Percentiles rank a stretch among this genome's conserved stretches.
These are phyloP conservation scores for Candida endomychidarum DNA, from an alignment of 805 yeast species.

Conservation along the genomic window DNA sequence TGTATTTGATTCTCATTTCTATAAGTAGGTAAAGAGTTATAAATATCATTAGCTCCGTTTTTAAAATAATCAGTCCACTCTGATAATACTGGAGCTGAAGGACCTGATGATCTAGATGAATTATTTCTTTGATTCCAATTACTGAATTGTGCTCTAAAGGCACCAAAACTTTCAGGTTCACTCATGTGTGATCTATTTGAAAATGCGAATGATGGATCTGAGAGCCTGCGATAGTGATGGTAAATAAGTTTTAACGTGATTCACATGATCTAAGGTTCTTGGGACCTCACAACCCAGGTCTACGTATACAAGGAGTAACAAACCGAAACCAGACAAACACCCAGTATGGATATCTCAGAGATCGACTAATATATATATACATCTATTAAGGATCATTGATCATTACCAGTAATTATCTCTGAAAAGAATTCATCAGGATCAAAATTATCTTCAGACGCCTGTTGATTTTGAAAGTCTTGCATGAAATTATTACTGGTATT, in stretches of 20 bases:
- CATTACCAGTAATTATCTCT: slow-evolving; percentile 21
- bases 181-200: slow-evolving; percentile 6
- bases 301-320: too few species aligned
- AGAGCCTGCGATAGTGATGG: too few species aligned
- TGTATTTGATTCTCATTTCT: slow-evolving; percentile 40
- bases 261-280: too few species aligned
- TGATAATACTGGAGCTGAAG: slow-evolving; percentile 27
- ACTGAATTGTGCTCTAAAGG: slow-evolving; percentile 33
- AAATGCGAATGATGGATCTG: too few species aligned
- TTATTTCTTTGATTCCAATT: slow-evolving; percentile 28
- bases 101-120: slow-evolving; percentile 1
- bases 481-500: slow-evolving; percentile 10
- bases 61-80: slow-evolving; percentile 47
- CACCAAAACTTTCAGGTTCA: slow-evolving; percentile 28
- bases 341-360: too few species aligned
- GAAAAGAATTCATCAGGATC: slow-evolving; percentile 29
- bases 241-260: too few species aligned
- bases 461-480: slow-evolving; percentile 17
- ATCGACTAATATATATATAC: background rate
- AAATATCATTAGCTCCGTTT: slow-evolving; percentile 53
- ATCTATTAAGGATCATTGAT: slow-evolving; percentile 2
- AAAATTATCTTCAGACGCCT: slow-evolving; percentile 17
- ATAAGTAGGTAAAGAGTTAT: slow-evolving; percentile 63
- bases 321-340: too few species aligned
- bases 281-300: too few species aligned